Evolutionary conservation across 2,329 filamentous ascomycete species (phyloP), one percentile per base, ranked within the genome.

Genomic region (Claviceps sp.): DNA sequence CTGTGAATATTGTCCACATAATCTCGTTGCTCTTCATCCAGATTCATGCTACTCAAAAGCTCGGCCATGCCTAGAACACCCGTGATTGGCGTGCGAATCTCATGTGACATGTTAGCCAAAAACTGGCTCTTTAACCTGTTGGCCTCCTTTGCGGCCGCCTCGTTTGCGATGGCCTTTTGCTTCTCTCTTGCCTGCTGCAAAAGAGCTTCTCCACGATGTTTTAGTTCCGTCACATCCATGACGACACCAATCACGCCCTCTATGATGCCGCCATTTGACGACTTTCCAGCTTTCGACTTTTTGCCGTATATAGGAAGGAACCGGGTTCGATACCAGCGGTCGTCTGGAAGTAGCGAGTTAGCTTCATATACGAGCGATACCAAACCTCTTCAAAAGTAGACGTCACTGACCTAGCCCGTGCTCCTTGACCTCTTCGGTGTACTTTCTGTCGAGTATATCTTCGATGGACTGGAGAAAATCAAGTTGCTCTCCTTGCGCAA

Each of bases 11-110:
- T 88, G 57, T 88, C 84, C 2, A 85, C 82, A 55, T 81, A 86
- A 52, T 89, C 85, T 53, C 77, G 74, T 60, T 88, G 84, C 58
- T 89, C 85, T n/a, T 77, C 72, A 50, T 81, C 75, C 24, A 90
- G 67, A 16, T 78, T 68, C 61, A 82, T 85, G 55, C 87, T 84
- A 34, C 83, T 71, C 7, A 90, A 68, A 8, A 91, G 70, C 59
- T 90, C 85, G 1, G 82, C 80, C 85, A 89, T 89, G 24, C 86
- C 86, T 54, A 90, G 82, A 5, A 90, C 85, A 20, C 86, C 86
- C 1, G 84, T 85, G 55, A 91, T 89, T 1, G 86, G 86, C 0
- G 84, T 88, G 44, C 83, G 74, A 48, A 88, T 87, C 62, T 88
- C 85, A 62, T 88, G 85, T n/a, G 81, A 85, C 84, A 88, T 88